phyloP scores from a whole-genome alignment of 805 yeast genomes.

The Candida wancherniae region DNA sequence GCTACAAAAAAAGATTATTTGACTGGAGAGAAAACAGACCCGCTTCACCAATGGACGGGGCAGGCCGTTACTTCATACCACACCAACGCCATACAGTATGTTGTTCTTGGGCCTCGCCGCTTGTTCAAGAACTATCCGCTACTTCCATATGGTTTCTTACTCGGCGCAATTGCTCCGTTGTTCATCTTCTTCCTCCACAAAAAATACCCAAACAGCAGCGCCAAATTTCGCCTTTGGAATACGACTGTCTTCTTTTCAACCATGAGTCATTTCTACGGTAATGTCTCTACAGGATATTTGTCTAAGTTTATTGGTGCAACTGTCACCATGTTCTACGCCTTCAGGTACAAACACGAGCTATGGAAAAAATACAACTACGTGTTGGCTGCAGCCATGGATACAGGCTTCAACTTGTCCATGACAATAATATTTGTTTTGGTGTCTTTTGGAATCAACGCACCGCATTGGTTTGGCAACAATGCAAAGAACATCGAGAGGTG shows the following conservation, averaged over 20 bases:
- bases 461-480: conserved; percentile 50
- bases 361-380: conserved; percentile 46
- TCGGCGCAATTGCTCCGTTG: conserved; percentile 39
- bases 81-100: conserved; percentile 49
- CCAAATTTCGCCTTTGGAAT: conserved; percentile 37
- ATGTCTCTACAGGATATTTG: conserved; percentile 45
- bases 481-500: conserved; percentile 41
- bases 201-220: conserved; percentile 19
- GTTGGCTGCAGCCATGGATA: conserved; percentile 48
- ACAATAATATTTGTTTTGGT: conserved; percentile 35
- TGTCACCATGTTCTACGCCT: conserved; percentile 42
- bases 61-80: conserved; percentile 38
- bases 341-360: conserved; percentile 30
- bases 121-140: conserved; percentile 39
- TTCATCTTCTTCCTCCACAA: conserved; percentile 26
- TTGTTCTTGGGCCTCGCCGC: conserved; percentile 45
- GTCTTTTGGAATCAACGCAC: conserved; percentile 26
- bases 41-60: conserved; percentile 51
- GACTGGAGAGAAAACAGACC: conserved; percentile 33
- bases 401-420: conserved; percentile 44
- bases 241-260: conserved; percentile 47
- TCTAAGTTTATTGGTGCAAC: conserved; percentile 48
- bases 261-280: conserved; percentile 46
- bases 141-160: conserved; percentile 41
- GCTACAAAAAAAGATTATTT: conserved; percentile 34